These are phyloP conservation scores for Penicillium sp. DNA, from an alignment of 2,329 filamentous ascomycete genomes.

Conservation along the genomic window DNA sequence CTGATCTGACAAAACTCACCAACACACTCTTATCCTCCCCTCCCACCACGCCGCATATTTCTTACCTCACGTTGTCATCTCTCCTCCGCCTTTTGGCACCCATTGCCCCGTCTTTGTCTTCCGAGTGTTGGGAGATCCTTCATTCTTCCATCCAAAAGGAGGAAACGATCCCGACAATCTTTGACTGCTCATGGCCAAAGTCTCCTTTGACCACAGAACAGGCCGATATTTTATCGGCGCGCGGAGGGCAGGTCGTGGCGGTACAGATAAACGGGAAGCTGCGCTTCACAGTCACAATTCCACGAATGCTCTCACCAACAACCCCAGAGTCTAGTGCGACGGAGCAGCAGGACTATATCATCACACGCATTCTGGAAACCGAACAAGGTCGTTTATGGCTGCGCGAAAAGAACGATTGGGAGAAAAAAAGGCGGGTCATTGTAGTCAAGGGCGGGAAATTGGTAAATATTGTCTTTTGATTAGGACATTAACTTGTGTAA, in stretches of 20 bases:
- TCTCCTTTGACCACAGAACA: slow-evolving; percentile 43
- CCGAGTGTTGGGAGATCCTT: slow-evolving; percentile 77
- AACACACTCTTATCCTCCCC: slow-evolving; percentile 64
- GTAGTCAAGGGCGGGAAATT: slow-evolving; percentile 70
- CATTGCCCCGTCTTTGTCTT: slow-evolving; percentile 77
- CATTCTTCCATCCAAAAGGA: slow-evolving; percentile 27
- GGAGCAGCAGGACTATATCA: slow-evolving; percentile 64
- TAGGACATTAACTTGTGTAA: slow-evolving; percentile 1
- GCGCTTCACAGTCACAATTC: slow-evolving; percentile 69
- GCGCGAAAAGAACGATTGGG: slow-evolving; percentile 54
- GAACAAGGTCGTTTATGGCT: slow-evolving; percentile 65
- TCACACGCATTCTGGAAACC: slow-evolving; percentile 64
- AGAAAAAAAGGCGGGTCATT: slow-evolving; percentile 66
- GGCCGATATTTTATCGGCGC: slow-evolving; percentile 54
- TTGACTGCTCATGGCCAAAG: slow-evolving; percentile 62
- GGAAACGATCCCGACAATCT: slow-evolving; percentile 42
- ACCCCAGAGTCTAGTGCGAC: slow-evolving; percentile 23
- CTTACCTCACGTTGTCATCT: slow-evolving; percentile 54
- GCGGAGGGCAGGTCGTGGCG: slow-evolving; percentile 57
- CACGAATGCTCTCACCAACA: slow-evolving; percentile 53
- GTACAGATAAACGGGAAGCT: slow-evolving; percentile 83
- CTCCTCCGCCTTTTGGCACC: slow-evolving; percentile 78
- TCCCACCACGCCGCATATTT: slow-evolving; percentile 44
- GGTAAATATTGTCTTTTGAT: slow-evolving; percentile 72
- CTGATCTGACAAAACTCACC: slow-evolving; percentile 80